Conservation (phyloP, 306 rosid species). For the Rosa rugosa region DNA sequence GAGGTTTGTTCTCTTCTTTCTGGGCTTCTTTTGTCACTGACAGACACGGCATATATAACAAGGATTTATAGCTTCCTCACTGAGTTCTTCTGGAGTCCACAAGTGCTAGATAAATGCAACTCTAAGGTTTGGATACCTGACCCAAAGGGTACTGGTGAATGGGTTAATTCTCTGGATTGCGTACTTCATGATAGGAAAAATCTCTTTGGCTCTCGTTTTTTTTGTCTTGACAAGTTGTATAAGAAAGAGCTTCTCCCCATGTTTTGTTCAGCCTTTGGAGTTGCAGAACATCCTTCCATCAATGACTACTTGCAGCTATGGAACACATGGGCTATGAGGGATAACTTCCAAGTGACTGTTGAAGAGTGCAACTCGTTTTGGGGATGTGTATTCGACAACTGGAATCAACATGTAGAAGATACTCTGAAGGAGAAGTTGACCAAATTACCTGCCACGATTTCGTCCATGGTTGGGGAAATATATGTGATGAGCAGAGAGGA, state of each 20-base stretch:
- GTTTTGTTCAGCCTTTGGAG: slow-evolving; percentile 25
- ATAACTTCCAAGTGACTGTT: not conserved
- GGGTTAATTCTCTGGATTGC: slow-evolving; percentile 19
- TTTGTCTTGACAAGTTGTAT: slow-evolving; percentile 21
- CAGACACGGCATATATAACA: not conserved
- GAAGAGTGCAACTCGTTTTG: slow-evolving; percentile 4
- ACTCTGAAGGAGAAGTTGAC: too few species aligned
- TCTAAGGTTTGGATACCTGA: slow-evolving; percentile 28
- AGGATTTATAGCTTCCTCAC: slow-evolving; percentile 19
- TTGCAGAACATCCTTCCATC: slow-evolving; percentile 12
- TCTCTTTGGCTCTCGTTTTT: slow-evolving; percentile 11
- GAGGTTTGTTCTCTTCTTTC: slow-evolving; percentile 25
- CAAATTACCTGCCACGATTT: too few species aligned
- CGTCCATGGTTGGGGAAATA: too few species aligned
- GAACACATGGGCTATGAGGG: slow-evolving; percentile 23
- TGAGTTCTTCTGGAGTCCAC: slow-evolving; percentile 12
- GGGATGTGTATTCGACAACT: too few species aligned
- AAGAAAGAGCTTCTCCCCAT: slow-evolving; percentile 18
- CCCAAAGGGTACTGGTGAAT: not conserved
- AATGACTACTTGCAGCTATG: slow-evolving; percentile 21
- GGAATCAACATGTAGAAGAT: too few species aligned
- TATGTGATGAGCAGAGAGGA: too few species aligned
- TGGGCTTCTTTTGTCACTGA: not conserved
- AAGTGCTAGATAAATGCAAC: not conserved
- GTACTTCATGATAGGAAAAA: slow-evolving; percentile 20